Evolutionary conservation across 2,329 filamentous ascomycete genomes (phyloP), one percentile per base, ranked within the genome.

Genomic region (Aspergillus novoparasiticus): DNA sequence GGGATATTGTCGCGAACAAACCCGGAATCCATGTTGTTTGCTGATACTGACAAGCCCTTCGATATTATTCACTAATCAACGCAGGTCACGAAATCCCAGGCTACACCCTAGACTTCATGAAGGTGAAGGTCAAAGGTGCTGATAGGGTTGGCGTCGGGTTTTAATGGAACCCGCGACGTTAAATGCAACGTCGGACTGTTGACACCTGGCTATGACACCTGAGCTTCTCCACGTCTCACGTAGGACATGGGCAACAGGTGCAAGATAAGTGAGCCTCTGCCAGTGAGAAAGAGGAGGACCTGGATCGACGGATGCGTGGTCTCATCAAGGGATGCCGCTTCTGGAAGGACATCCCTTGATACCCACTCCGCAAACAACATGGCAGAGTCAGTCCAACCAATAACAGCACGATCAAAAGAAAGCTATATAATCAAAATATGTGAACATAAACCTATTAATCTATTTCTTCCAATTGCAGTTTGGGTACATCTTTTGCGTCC

Each of bases 301-400:
- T n/a, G 23, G 5, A 3, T 28, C 23, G 46, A 50, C 14, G 46
- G 8, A 51, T 51, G 48, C 48, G 48, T 51, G 28, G 48, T 1
- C 28, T 32, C 19, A 55, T 39, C 51, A 55, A 55, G 51, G 51
- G 51, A 23, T 54, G 51, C 32, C 51, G 51, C 11, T 26, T 55
- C n/a, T 26, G 51, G 51, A 55, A 55, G 36, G 32, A 39, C 21
- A 36, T 55, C 51, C 51, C 51, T 39, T 23, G 51, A 39, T 55
- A 23, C 51, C 51, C 48, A 51, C 48, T 26, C 48, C 28, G 48
- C 48, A 51, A 51, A 51, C 48, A 51, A 51, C 46, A 51, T 30
- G 46, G 26, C 46, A 30, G 11, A 2, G 16, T n/a, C 6, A 28
- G 10, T 51, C 11, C 26, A 5, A 32, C 14, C 12, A n/a, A 30